phyloP scores from a whole-genome alignment of 768 basidiomycete species.

The Boletus reticuloceps region DNA sequence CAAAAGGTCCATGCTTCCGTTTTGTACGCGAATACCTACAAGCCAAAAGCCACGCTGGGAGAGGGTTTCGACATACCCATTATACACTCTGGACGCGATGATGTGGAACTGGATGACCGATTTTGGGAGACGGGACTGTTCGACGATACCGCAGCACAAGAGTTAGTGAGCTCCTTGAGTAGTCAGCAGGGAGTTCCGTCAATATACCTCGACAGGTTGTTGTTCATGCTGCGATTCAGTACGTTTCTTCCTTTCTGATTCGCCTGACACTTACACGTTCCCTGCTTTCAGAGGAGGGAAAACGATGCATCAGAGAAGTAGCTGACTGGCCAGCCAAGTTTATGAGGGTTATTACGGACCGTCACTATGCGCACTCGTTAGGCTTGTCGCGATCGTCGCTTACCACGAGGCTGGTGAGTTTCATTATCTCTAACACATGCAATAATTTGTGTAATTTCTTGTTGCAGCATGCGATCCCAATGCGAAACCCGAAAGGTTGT shows the following conservation, averaged over 20 bases:
- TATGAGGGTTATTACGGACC: slow-evolving; percentile 8
- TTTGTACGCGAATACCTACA: slow-evolving; percentile 20
- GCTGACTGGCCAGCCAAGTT: slow-evolving; percentile 10
- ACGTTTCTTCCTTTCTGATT: background rate
- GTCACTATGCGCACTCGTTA: slow-evolving; percentile 15
- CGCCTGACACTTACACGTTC: background rate
- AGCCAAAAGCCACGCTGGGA: slow-evolving; percentile 16
- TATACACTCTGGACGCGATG: background rate
- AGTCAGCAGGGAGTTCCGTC: slow-evolving; percentile 6
- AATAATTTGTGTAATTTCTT: background rate
- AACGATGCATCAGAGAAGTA: slow-evolving; percentile 16
- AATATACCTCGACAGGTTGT: slow-evolving; percentile 4
- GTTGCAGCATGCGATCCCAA: slow-evolving; percentile 7
- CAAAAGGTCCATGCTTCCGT: slow-evolving; percentile 28
- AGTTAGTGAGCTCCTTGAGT: slow-evolving; percentile 9
- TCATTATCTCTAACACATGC: background rate
- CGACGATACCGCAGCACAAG: slow-evolving; percentile 14
- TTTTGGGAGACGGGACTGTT: slow-evolving; percentile 24
- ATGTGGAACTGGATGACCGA: background rate
- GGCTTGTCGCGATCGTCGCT: slow-evolving; percentile 21
- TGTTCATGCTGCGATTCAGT: slow-evolving; percentile 23
- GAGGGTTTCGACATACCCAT: slow-evolving; percentile 25
- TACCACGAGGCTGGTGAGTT: slow-evolving; percentile 21
- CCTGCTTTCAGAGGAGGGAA: slow-evolving; percentile 17
- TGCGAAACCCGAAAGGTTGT: background rate